These are phyloP conservation scores for Rhodotorula taiwanensis DNA, from an alignment of 768 basidiomycete species.

Conservation along the genomic window DNA sequence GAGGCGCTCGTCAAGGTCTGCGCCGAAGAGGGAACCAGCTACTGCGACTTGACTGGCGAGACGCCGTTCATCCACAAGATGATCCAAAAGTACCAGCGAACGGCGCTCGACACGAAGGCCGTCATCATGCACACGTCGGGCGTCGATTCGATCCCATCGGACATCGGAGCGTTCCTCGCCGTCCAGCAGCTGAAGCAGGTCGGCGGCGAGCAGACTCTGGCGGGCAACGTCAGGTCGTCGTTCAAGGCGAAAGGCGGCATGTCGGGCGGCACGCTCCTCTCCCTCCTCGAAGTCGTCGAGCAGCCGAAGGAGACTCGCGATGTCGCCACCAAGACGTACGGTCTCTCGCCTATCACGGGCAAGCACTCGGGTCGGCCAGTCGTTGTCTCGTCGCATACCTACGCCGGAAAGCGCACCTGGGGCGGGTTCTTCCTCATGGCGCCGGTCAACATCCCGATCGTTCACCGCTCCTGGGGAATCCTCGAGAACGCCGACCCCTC, in stretches of 20 bases:
- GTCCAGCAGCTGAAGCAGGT: slow-evolving; percentile 60
- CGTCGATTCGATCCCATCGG: slow-evolving; percentile 65
- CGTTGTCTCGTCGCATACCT: slow-evolving; percentile 5
- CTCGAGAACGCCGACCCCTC: slow-evolving; percentile 43
- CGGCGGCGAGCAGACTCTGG: slow-evolving; percentile 19
- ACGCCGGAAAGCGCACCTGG: neutral
- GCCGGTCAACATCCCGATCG: slow-evolving; percentile 50
- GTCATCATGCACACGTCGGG: slow-evolving; percentile 67
- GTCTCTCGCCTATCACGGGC: slow-evolving; percentile 49
- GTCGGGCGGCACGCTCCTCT: slow-evolving; percentile 60
- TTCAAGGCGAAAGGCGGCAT: slow-evolving; percentile 51
- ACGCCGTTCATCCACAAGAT: slow-evolving; percentile 60
- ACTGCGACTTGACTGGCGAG: slow-evolving; percentile 76
- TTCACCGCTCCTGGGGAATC: slow-evolving; percentile 57
- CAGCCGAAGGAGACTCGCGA: slow-evolving; percentile 42
- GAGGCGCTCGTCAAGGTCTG: slow-evolving; percentile 75
- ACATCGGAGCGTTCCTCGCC: slow-evolving; percentile 61
- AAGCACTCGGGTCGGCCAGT: slow-evolving; percentile 40
- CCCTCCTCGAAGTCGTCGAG: slow-evolving; percentile 44
- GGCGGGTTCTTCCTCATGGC: slow-evolving; percentile 43
- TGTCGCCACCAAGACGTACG: slow-evolving; percentile 46
- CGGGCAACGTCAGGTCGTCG: slow-evolving; percentile 55
- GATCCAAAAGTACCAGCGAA: slow-evolving; percentile 58
- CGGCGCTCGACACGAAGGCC: slow-evolving; percentile 62
- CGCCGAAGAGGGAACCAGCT: slow-evolving; percentile 65